Base-by-base conservation (phyloP, 2,329 filamentous ascomycete genomes). In the Colletotrichum falcatum region DNA sequence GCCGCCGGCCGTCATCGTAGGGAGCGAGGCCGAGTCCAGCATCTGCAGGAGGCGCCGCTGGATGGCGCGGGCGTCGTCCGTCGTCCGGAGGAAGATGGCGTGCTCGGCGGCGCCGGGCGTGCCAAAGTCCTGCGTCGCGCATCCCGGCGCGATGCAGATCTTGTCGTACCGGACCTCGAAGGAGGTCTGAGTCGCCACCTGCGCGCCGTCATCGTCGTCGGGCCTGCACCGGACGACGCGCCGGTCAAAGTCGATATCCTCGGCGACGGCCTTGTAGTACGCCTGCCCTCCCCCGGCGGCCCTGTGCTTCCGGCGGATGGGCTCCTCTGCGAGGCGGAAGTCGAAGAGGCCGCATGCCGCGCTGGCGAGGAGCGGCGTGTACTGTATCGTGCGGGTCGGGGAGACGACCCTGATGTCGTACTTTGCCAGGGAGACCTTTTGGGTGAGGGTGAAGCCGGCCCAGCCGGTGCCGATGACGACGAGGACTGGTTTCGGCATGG, bases 31-130 rank as follows among this genome's bases (percentile, higher is more conserved):
- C 44, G 94, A 97, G 85, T 99, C 96, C 76, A 97, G 94, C 82
- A 96, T 98, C 85, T 99, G 96, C 95, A 99, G 98, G 83, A 99
- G 97, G 83, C 94, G 94, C 87, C 95, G 98, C 79, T 97, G 94
- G 80, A 99, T 99, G 79, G 90, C 89, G 84, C 98, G 96, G 66
- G 96, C 96, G 81, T 99, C 96, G 75, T 89, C 90, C 78, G 99
- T 97, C 85, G 99, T 96, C 88, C 98, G 98, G 80, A 99, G 85
- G 89, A 99, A 99, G 85, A 95, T 97, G 75, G 94, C 95, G 86
- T 99, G 86, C 83, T 99, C 95, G 76, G 90, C 91, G 65, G 99
- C 96, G 81, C 96, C 96, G 61, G 94, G 94, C 77, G 99, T 98
- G 76, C 95, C 96, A 79, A 99, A 99, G 71, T 96, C 99, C 62